Evolutionary conservation across 257 asterid genomes (phyloP).

Genomic region (Nicotiana tabacum): DNA sequence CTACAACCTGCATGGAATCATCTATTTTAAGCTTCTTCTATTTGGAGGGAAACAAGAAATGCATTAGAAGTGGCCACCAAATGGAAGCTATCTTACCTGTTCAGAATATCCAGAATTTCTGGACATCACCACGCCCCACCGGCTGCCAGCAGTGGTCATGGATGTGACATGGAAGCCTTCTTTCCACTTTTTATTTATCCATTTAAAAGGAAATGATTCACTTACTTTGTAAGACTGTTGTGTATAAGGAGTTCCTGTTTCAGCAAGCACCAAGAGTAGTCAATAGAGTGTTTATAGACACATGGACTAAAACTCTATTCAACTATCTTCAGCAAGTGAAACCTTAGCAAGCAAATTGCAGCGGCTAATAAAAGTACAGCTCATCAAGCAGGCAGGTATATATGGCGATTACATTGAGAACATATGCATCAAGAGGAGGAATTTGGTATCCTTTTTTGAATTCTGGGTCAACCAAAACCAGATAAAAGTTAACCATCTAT

Average conservation of each 20-base stretch:
- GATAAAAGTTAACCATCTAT: not conserved
- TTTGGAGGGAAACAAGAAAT: not conserved
- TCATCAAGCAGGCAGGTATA: not conserved
- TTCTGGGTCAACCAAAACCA: not conserved
- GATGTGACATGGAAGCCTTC: constrained; percentile 99
- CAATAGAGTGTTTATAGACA: not conserved
- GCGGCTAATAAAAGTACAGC: not conserved
- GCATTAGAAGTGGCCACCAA: not conserved
- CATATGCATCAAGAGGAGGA: not conserved
- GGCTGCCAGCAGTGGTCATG: constrained; percentile 98
- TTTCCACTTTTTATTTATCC: constrained; percentile 98
- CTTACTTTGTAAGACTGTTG: constrained; percentile 98
- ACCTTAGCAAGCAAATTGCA: not conserved
- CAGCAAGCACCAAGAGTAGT: not conserved
- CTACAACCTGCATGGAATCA: constrained; percentile 56
- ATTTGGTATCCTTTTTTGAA: not conserved
- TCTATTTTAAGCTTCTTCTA: not conserved
- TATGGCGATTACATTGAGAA: not conserved
- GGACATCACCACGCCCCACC: constrained; percentile 99
- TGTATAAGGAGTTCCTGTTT: constrained; percentile 84
- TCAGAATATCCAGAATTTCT: constrained; percentile 87
- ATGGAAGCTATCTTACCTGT: constrained; percentile 43
- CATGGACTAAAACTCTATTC: not conserved
- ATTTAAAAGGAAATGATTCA: constrained; percentile 95
- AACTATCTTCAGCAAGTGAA: not conserved